Percentiles rank a stretch among this genome's conserved stretches.
Evolutionary conservation across 2,329 filamentous ascomycete genomes (phyloP).

Genomic region (Scopulariopsis brevicaulis): DNA sequence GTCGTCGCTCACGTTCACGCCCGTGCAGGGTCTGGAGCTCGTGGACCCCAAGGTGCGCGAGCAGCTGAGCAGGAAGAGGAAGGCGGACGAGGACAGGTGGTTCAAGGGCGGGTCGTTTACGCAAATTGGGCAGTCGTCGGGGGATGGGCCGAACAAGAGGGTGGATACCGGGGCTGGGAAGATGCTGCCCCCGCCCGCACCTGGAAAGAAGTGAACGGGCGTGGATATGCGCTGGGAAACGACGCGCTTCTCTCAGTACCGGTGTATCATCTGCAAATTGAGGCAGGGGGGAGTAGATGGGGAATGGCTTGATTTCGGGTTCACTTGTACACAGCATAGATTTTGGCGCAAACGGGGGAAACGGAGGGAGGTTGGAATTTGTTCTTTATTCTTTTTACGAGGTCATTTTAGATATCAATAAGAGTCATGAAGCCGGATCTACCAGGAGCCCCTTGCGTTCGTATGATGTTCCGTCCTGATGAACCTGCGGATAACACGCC

Average conservation of each 20-base stretch:
- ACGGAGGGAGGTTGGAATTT: background rate
- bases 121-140: conserved; percentile 52
- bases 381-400: background rate
- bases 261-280: no score
- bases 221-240: background rate
- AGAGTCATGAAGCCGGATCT: background rate
- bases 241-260: no score
- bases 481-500: no score
- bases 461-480: background rate
- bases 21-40: conserved; percentile 86
- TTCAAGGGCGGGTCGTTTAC: conserved; percentile 98
- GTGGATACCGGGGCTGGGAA: conserved; percentile 52
- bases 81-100: conserved; percentile 90
- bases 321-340: background rate
- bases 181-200: conserved; percentile 23
- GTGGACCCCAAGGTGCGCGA: conserved; percentile 87
- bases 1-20: conserved; percentile 84
- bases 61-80: conserved; percentile 79
- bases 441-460: background rate
- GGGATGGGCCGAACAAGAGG: conserved; percentile 54
- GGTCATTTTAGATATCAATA: background rate
- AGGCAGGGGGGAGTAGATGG: background rate
- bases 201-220: conserved; percentile 8
- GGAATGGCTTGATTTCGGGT: background rate
- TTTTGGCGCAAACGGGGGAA: background rate